phyloP scores from a whole-genome alignment of 1,284 basidiomycete genomes.

The Puccinia coronata region DNA sequence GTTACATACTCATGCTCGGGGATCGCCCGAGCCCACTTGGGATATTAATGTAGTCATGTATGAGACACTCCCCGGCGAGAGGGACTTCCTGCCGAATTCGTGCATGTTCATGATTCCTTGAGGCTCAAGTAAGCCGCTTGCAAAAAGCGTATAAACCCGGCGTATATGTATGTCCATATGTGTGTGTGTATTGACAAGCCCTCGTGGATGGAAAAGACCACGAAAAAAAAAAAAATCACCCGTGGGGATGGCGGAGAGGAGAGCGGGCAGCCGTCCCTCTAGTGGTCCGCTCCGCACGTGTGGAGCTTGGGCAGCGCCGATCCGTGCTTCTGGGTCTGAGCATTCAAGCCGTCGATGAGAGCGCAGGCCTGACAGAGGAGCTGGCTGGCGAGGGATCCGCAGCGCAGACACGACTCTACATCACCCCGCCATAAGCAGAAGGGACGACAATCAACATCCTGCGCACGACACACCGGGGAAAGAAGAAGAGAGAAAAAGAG shows the following conservation, averaged over 20 bases:
- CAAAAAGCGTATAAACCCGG: no score
- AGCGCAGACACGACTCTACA: slow-evolving; percentile 79
- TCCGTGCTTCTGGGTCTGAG: neutral
- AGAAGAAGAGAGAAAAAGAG: neutral
- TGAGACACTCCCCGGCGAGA: no score
- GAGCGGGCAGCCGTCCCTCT: neutral
- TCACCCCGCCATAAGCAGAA: neutral
- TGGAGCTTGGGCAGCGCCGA: neutral
- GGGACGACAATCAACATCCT: slow-evolving; percentile 60
- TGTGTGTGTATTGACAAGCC: no score
- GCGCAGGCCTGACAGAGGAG: slow-evolving; percentile 44
- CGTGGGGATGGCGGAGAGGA: neutral
- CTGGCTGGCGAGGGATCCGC: slow-evolving; percentile 76
- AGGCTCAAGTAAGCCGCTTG: no score
- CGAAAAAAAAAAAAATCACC: neutral
- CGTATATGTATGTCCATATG: no score
- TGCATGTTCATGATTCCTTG: no score
- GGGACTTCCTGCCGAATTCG: no score
- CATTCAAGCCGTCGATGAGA: slow-evolving; percentile 40
- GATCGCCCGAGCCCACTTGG: neutral
- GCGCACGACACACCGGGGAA: no score
- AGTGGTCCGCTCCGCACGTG: slow-evolving; percentile 7
- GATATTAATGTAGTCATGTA: no score
- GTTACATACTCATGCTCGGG: neutral
- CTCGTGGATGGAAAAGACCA: neutral